phyloP scores from a whole-genome alignment of 2,329 filamentous ascomycete species.

The Colletotrichum noveboracense region DNA sequence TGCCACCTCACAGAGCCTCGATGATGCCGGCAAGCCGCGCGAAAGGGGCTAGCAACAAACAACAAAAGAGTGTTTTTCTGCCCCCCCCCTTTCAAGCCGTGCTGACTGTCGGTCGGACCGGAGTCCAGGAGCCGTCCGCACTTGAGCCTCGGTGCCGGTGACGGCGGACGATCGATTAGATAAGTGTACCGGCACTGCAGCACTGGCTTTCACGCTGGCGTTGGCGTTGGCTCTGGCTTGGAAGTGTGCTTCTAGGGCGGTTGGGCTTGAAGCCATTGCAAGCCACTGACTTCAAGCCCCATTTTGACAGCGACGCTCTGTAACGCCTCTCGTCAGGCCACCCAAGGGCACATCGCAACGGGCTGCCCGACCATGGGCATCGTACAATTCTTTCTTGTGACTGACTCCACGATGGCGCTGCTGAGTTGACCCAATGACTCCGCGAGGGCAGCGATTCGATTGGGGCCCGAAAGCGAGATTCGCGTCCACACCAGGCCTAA shows the following conservation, averaged over 20 bases:
- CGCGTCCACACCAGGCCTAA: not conserved
- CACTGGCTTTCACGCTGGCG: not conserved
- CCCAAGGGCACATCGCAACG: not conserved
- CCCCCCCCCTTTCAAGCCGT: not conserved
- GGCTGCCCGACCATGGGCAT: not conserved
- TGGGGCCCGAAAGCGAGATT: conserved; percentile 7
- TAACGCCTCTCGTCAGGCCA: conserved; percentile 5
- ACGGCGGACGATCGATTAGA: not conserved
- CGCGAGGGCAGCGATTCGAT: not conserved
- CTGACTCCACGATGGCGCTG: not conserved
- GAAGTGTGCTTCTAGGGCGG: not conserved
- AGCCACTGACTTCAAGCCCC: conserved; percentile 18
- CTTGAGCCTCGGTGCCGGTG: not conserved
- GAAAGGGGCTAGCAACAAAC: not conserved
- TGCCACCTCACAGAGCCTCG: conserved; percentile 7
- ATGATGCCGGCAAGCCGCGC: conserved; percentile 12
- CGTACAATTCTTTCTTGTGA: not conserved
- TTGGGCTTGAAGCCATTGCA: not conserved
- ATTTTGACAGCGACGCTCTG: conserved; percentile 8
- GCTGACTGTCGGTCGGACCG: not conserved
- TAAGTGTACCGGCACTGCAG: not conserved
- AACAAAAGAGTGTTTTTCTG: not conserved
- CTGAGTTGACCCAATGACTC: not conserved
- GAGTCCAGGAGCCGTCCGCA: not conserved
- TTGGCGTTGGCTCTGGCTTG: not conserved